Percentiles rank a stretch among this genome's conserved stretches.
Evolutionary conservation across 2,329 filamentous ascomycete species (phyloP).

Genomic region (Neonectria ditissima): DNA sequence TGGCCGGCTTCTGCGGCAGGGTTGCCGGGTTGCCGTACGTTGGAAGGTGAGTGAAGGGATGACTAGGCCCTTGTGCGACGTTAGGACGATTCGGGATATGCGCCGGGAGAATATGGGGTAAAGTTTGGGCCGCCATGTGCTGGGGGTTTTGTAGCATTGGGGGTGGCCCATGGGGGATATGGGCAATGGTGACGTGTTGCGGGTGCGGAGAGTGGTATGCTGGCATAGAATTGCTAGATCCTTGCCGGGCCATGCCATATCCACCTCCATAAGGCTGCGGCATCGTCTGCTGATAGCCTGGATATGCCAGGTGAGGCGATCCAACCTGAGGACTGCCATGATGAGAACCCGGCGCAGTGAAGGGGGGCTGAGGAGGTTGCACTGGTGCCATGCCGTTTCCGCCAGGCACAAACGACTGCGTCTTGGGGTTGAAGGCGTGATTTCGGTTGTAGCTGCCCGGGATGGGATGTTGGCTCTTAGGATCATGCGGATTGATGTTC

Average conservation of each 20-base stretch:
- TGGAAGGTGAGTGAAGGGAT: constrained; percentile 64
- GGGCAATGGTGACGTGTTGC: constrained; percentile 44
- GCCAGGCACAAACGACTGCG: constrained; percentile 86
- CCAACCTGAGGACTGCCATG: constrained; percentile 66
- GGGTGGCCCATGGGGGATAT: constrained; percentile 56
- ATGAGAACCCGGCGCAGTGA: constrained; percentile 61
- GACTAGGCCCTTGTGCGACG: constrained; percentile 56
- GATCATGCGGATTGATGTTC: constrained; percentile 76
- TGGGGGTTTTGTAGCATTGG: constrained; percentile 52
- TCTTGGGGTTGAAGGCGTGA: constrained; percentile 93
- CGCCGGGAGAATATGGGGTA: constrained; percentile 56
- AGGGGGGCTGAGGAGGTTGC: constrained; percentile 61
- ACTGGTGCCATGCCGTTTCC: constrained; percentile 62
- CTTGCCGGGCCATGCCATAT: constrained; percentile 68
- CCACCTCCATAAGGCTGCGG: constrained; percentile 61
- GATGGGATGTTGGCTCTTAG: constrained; percentile 82
- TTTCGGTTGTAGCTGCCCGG: constrained; percentile 83
- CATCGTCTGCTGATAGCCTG: constrained; percentile 59
- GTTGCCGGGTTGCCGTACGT: constrained; percentile 71
- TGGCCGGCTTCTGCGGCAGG: constrained; percentile 69
- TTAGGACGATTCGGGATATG: constrained; percentile 61
- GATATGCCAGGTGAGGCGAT: constrained; percentile 63
- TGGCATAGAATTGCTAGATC: constrained; percentile 66
- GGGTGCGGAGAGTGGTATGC: constrained; percentile 59
- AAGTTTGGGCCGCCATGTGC: constrained; percentile 55